Conservation (phyloP, 352 stramenopile species). For the Phytopythium helicoides region DNA sequence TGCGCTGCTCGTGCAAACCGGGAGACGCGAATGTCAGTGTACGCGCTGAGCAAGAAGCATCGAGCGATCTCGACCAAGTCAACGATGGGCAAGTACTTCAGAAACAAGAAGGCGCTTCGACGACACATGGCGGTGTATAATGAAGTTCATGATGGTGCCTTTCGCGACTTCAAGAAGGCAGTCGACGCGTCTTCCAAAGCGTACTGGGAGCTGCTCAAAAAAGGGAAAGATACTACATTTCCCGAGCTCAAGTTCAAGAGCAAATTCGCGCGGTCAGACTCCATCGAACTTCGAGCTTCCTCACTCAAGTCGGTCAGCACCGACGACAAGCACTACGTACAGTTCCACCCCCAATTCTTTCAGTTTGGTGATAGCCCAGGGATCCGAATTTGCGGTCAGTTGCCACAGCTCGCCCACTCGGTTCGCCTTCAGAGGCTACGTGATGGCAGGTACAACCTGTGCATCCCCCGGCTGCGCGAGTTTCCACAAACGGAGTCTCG, state of each 20-base stretch:
- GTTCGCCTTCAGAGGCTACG: conserved; percentile 1
- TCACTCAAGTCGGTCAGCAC: background rate
- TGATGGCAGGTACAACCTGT: conserved; percentile 1
- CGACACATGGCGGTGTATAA: background rate
- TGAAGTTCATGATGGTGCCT: background rate
- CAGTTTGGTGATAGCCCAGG: background rate
- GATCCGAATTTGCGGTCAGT: background rate
- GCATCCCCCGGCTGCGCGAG: background rate
- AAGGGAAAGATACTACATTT: conserved; percentile 11
- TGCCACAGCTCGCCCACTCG: background rate
- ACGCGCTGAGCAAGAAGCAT: background rate
- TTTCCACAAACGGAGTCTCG: conserved; percentile 2
- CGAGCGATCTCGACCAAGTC: background rate
- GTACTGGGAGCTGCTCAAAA: background rate
- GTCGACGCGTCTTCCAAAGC: background rate
- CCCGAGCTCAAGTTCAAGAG: conserved; percentile 5
- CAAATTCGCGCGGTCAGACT: conserved; percentile 7
- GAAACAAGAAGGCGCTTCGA: background rate
- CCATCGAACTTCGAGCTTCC: background rate
- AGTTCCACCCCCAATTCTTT: background rate
- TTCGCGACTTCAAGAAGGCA: no score
- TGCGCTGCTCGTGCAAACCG: background rate
- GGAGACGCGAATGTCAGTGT: background rate
- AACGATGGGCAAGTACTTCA: background rate
- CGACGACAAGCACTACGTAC: background rate